Percentiles rank a stretch among this genome's conserved stretches.
These are phyloP conservation scores for Wickerhamiella qilinensis DNA, from an alignment of 805 yeast species.

Conservation along the genomic window DNA sequence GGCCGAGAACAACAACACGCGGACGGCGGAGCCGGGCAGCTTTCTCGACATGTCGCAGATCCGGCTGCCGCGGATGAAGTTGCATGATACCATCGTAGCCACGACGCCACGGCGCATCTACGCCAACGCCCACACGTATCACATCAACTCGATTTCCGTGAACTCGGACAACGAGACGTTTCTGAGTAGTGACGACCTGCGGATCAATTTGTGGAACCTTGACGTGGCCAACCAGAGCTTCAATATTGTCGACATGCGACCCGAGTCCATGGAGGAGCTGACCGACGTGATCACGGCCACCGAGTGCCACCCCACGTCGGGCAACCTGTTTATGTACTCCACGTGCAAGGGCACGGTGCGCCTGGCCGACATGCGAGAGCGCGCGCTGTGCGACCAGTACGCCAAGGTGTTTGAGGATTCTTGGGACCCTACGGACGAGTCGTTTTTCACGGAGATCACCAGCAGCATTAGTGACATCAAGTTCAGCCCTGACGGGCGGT, in stretches of 20 bases:
- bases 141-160: constrained; percentile 86
- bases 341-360: constrained; percentile 92
- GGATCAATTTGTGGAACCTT: constrained; percentile 91
- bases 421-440: constrained; percentile 80
- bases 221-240: constrained; percentile 89
- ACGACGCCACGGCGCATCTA: constrained; percentile 87
- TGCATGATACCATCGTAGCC: constrained; percentile 87
- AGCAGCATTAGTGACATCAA: constrained; percentile 86
- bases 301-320: constrained; percentile 83
- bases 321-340: constrained; percentile 90
- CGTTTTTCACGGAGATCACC: constrained; percentile 94
- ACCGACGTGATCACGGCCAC: constrained; percentile 96
- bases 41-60: constrained; percentile 27
- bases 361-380: constrained; percentile 90
- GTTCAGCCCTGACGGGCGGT: constrained; percentile 81
- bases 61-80: constrained; percentile 73
- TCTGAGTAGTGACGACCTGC: constrained; percentile 79
- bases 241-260: constrained; percentile 95
- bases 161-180: constrained; percentile 95
- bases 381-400: constrained; percentile 84
- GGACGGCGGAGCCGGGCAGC: constrained; percentile 20
- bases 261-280: constrained; percentile 95
- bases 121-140: constrained; percentile 96
- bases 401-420: constrained; percentile 75
- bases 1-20: constrained; percentile 70